These are phyloP conservation scores for Acacia acuminata DNA, from an alignment of 306 rosid genomes.

Conservation along the genomic window DNA sequence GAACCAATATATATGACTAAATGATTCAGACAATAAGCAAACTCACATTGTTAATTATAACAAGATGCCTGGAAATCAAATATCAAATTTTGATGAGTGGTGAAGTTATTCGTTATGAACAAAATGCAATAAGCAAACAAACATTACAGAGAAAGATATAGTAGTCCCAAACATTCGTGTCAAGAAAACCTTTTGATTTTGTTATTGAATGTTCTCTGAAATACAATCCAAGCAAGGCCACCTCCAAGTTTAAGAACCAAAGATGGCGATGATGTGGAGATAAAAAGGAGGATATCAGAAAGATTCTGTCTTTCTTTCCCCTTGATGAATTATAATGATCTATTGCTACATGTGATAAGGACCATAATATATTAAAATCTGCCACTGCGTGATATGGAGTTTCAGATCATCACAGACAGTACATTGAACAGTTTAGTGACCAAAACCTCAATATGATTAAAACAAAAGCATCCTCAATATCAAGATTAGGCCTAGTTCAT, in stretches of 20 bases:
- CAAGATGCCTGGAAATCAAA: neutral
- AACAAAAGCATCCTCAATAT: constrained; percentile 11
- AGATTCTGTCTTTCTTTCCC: neutral
- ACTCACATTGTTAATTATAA: neutral
- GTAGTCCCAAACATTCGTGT: neutral
- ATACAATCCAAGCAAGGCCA: neutral
- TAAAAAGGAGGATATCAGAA: neutral
- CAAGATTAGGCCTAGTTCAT: neutral
- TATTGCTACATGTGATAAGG: neutral
- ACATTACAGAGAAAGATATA: neutral
- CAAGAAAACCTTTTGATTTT: too few relatives aligned
- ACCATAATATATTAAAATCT: neutral
- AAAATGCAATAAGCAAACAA: too few relatives aligned
- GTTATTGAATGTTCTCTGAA: too few relatives aligned
- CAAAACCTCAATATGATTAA: neutral
- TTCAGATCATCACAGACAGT: neutral
- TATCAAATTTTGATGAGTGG: neutral
- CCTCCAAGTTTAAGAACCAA: neutral
- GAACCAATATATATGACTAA: neutral
- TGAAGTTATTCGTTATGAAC: neutral
- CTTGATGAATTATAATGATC: neutral
- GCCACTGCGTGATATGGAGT: neutral
- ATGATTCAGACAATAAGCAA: neutral
- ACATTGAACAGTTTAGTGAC: neutral
- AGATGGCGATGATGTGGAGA: neutral